Base-by-base conservation (phyloP, 169 alveolate species). In the Haemoproteus tartakovskyi region DNA sequence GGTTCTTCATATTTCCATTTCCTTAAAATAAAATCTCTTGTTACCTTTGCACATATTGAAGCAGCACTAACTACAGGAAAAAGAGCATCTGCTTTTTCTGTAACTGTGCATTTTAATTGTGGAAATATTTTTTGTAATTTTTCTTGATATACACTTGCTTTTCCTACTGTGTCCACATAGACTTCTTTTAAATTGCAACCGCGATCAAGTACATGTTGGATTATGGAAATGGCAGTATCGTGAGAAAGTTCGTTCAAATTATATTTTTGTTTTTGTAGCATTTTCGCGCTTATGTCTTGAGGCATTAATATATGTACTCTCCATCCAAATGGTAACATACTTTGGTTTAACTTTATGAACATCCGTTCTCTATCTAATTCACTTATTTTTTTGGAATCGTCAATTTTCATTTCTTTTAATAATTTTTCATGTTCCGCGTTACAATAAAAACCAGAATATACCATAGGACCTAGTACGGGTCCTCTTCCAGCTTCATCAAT, bases 401-500 rank as follows among this genome's bases (percentile, higher is more conserved):
- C 95, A 26, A 92, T 94, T 30, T 79, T 87, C 56, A 92, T 81
- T 57, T 87, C 87, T 48, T 43, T 92, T 70, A 92, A 85, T 48
- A 74, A 60, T 47, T 80, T 78, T 41, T 88, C 90, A 48, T 61
- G 82, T 27, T 78, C 91, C 6, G 78, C 87, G 2, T 97, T 94
- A 90, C 99, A 96, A 60, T 78, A 94, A 45, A 96, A 92, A 62
- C 98, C 93, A 5, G 97, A 98, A 88, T 95, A 96, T 29, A 97
- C 99, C 99, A 97, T 95, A 14, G 99, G 99, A 4, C 99, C 99
- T 48, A 97, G 78, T 9, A 96, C 99, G 16, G 99, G 99, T 4
- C 99, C 99, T 79, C 99, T 82, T 4, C 99, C 99, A 8, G 99
- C 99, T 64, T 97, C 99, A 85, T 97, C 99, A 45, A 97, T 94